Evolutionary conservation across 768 basidiomycete species (phyloP), one percentile per base, ranked within the genome.

Genomic region (Suillus lakei): DNA sequence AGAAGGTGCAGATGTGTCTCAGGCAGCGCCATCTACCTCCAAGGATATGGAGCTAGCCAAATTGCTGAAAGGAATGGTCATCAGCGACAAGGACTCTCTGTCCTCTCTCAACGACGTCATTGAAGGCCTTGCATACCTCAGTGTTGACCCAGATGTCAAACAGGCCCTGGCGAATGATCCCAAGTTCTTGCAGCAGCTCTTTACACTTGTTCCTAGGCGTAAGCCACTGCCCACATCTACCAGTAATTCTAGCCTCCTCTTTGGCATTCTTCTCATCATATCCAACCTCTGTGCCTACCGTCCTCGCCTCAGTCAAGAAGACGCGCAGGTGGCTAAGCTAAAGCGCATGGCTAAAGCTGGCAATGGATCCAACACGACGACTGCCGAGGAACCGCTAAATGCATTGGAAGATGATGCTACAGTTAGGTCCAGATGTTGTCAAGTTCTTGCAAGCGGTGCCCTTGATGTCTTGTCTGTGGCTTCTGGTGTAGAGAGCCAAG

Each of bases 121-220:
- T 16, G 96, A 98, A 78, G 94, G 91, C 0, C 79, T 98, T 59
- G 92, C 91, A n/a, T 91, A 96, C 76, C 85, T 95, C 64, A 92
- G 88, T 64, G 79, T 84, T 56, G 84, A 88, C 68, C 82, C 91
- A 1, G 66, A 74, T 2, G 82, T 91, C 64, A 91, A 93, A 72
- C 88, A 91, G 65, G 72, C 69, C 30, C 76, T 96, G 60, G 85
- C 89, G 8, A 79, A 77, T 18, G 83, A 89, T 68, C 21, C 79
- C 0, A 63, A 70, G 7, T 88, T 94, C 74, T 81, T 94, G 54
- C 80, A 79, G 60, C 78, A 79, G 56, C 82, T 91, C 9, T 88
- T 90, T 71, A 73, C 84, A 21, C 79, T 90, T 48, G 78, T 88
- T 60, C 86, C 89, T n/a, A 75, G 75, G 30, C 84, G 79, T 58